Evolutionary conservation across 176 grass and related monocot species (phyloP).

Genomic region (Cenchrus fungigraminus): DNA sequence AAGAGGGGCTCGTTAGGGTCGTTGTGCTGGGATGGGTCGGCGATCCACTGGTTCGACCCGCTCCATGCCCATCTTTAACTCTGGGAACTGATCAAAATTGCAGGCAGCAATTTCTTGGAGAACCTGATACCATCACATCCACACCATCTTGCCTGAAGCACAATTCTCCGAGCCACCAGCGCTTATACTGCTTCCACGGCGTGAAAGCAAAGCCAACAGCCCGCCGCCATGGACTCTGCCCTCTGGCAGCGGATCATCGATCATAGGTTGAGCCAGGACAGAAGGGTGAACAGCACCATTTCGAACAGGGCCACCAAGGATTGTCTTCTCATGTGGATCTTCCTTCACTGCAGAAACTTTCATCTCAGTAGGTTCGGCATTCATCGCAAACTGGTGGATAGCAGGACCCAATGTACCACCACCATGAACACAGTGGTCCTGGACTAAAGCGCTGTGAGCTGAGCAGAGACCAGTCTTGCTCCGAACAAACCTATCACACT

Average conservation of each 20-base stretch:
- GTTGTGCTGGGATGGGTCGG: too few species aligned
- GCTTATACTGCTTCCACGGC: conserved; percentile 10
- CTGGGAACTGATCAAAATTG: conserved; percentile 50
- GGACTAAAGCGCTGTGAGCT: conserved; percentile 66
- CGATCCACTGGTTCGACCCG: too few species aligned
- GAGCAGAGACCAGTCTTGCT: conserved; percentile 70
- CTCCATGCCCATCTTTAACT: too few species aligned
- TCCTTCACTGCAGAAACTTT: conserved; percentile 37
- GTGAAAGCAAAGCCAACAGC: conserved; percentile 69
- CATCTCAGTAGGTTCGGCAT: conserved; percentile 33
- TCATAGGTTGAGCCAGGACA: conserved; percentile 4
- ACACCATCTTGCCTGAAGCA: conserved; percentile 33
- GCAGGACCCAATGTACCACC: conserved; percentile 61
- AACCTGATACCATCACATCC: conserved; percentile 47
- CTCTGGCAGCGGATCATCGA: conserved; percentile 58
- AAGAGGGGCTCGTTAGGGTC: too few species aligned
- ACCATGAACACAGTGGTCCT: conserved; percentile 78
- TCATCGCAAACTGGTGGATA: not conserved
- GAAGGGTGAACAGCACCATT: conserved; percentile 7
- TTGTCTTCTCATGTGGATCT: conserved; percentile 27
- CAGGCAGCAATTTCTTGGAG: conserved; percentile 27
- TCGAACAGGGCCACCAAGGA: not conserved
- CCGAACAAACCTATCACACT: conserved; percentile 73
- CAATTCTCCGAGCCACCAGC: conserved; percentile 32
- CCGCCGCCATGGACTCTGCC: conserved; percentile 88